Conservation (phyloP, 768 basidiomycete species). For the Lactarius quietus region DNA sequence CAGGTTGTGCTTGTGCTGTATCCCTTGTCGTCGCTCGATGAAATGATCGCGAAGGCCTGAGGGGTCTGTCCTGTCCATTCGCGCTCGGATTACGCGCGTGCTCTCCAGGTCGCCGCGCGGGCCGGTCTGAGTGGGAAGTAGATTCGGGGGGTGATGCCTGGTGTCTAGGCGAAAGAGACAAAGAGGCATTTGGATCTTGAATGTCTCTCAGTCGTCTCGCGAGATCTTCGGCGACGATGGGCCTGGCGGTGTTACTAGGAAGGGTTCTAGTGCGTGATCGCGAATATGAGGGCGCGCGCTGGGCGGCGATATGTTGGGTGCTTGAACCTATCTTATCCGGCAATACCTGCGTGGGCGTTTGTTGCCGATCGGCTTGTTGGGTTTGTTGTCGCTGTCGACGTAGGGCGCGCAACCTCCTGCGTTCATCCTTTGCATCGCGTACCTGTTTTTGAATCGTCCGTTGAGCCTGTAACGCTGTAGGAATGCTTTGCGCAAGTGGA, state of each 20-base stretch:
- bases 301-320: background rate
- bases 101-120: slow-evolving; percentile 29
- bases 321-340: background rate
- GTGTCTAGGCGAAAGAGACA: background rate
- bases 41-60: slow-evolving; percentile 60
- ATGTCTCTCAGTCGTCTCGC: slow-evolving; percentile 22
- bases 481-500: slow-evolving; percentile 79
- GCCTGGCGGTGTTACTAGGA: slow-evolving; percentile 19
- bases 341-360: background rate
- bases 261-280: slow-evolving; percentile 24
- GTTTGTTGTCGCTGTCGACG: slow-evolving; percentile 22
- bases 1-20: slow-evolving; percentile 21
- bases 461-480: slow-evolving; percentile 79
- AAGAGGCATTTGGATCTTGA: slow-evolving; percentile 7
- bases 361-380: background rate
- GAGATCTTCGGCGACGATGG: slow-evolving; percentile 22
- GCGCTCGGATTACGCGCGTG: slow-evolving; percentile 19
- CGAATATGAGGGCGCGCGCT: background rate
- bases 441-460: slow-evolving; percentile 72
- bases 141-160: background rate
- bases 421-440: slow-evolving; percentile 59
- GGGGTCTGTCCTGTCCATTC: slow-evolving; percentile 28
- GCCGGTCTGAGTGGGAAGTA: slow-evolving; percentile 9
- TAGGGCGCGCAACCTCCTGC: slow-evolving; percentile 37
- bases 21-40: slow-evolving; percentile 44